Evolutionary conservation across 495 filamentous ascomycete genomes (phyloP).

Genomic region (Aspergillus mulundensis): DNA sequence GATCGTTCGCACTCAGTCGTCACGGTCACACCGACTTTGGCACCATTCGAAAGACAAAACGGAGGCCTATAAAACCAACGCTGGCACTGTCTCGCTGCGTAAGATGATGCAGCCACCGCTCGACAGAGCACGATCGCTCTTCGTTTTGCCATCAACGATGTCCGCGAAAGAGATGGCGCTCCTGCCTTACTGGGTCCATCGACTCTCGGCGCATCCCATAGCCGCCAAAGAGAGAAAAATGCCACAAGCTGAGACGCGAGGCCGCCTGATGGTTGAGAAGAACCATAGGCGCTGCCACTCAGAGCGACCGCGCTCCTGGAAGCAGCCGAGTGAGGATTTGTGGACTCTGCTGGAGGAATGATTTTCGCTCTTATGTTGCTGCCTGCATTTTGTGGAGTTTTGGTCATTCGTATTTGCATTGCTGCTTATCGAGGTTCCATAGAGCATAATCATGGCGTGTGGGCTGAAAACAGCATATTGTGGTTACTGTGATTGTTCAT

Average conservation of each 20-base stretch:
- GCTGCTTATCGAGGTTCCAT: background rate
- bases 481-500: background rate
- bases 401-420: background rate
- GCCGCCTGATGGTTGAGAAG: constrained; percentile 19
- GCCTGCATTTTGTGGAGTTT: background rate
- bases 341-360: constrained; percentile 38
- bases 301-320: constrained; percentile 42
- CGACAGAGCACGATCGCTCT: constrained; percentile 33
- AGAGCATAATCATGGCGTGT: constrained; percentile 1
- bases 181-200: constrained; percentile 27
- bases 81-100: constrained; percentile 16
- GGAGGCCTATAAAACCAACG: background rate
- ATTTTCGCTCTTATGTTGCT: background rate
- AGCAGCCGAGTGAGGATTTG: constrained; percentile 34
- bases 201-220: constrained; percentile 13
- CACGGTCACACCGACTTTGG: constrained; percentile 22
- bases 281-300: constrained; percentile 41
- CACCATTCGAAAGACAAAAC: background rate
- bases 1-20: constrained; percentile 25
- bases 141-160: constrained; percentile 29
- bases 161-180: constrained; percentile 18
- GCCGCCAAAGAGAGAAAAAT: background rate
- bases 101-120: constrained; percentile 35
- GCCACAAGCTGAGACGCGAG: constrained; percentile 2
- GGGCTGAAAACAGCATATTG: background rate